Conservation (phyloP, 108 stramenopile species). For the Nannochloropsis gaditana region DNA sequence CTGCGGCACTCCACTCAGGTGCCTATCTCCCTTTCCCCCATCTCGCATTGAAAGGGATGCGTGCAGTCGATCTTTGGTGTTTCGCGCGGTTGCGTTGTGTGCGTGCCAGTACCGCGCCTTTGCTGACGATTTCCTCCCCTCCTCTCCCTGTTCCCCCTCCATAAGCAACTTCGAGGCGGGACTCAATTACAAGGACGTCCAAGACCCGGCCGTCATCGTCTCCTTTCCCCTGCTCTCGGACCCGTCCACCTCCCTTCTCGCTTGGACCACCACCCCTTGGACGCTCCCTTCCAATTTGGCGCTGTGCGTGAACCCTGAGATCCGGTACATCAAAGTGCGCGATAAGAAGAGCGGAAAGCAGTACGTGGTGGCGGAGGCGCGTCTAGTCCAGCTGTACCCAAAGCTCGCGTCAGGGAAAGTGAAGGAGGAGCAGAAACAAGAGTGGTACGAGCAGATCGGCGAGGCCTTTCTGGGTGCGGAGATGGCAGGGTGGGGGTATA, state of each 20-base stretch:
- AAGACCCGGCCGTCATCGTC: slow-evolving; percentile 96
- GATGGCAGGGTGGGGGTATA: slow-evolving; percentile 81
- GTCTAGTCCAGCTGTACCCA: slow-evolving; percentile 85
- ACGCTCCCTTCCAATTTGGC: slow-evolving; percentile 69
- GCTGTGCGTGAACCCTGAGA: slow-evolving; percentile 83
- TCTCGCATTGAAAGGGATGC: background rate
- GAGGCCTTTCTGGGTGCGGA: slow-evolving; percentile 67
- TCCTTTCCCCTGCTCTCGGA: slow-evolving; percentile 78
- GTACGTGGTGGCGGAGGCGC: slow-evolving; percentile 76
- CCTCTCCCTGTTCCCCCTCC: background rate
- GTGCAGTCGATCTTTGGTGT: background rate
- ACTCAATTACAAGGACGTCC: slow-evolving; percentile 83
- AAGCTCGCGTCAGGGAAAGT: slow-evolving; percentile 85
- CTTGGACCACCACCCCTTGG: slow-evolving; percentile 63
- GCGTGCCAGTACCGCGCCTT: background rate
- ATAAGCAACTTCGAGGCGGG: slow-evolving; percentile 98
- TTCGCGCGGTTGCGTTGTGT: background rate
- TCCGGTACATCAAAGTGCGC: slow-evolving; percentile 86
- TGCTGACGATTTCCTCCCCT: background rate
- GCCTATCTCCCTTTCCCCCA: background rate
- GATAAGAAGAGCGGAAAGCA: slow-evolving; percentile 70
- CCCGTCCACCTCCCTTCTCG: slow-evolving; percentile 52
- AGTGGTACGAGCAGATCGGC: slow-evolving; percentile 59
- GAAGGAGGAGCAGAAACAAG: slow-evolving; percentile 71
- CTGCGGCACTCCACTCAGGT: slow-evolving; percentile 80